Base-by-base conservation (phyloP, 2,329 filamentous ascomycete species). In the Curvularia sp. region DNA sequence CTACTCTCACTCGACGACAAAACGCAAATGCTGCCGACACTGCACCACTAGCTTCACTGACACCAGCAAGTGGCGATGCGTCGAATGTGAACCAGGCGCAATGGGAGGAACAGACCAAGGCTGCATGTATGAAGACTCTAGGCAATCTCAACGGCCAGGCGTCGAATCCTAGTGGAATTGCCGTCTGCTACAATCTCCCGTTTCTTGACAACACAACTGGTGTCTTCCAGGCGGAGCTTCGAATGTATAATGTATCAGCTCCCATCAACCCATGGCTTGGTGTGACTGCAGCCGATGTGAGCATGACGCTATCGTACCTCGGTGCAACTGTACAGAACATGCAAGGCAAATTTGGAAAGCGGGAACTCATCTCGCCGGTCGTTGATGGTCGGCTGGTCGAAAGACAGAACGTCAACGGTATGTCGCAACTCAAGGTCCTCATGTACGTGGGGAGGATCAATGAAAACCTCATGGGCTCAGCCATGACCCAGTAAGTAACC, bases 161-260 rank as follows among this genome's bases (percentile, higher is more conserved):
- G 41, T 84, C 85, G 23, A 94, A 93, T 65, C 89, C 90, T 5
- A 89, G 90, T 9, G 92, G 92, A 49, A 85, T 92, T 47, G 89
- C 89, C 57, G 86, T 91, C 47, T 96, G 92, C 83, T 95, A 94
- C 80, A 96, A 95, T 74, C 77, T 96, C 23, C 87, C 89, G 0
- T 86, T 85, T 38, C 83, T 92, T 56, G 84, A 94, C 78, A 86
- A 85, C 66, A 76, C 77, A 4, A 87, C 85, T 0, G 91, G 91
- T 28, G 80, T 87, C 15, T 95, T 95, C 73, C 85, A 90, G 76
- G 90, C 91, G 28, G 91, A 95, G 73, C 77, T 95, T 49, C 84
- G 91, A 53, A 80, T 95, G 59, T 95, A 87, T 78, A 87, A 89
- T 74, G 78, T 93, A 46, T 87, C 86, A 5, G 77, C 83, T 0